These are phyloP conservation scores for Colletotrichum sp. DNA, from an alignment of 2,329 filamentous ascomycete genomes.

Conservation along the genomic window DNA sequence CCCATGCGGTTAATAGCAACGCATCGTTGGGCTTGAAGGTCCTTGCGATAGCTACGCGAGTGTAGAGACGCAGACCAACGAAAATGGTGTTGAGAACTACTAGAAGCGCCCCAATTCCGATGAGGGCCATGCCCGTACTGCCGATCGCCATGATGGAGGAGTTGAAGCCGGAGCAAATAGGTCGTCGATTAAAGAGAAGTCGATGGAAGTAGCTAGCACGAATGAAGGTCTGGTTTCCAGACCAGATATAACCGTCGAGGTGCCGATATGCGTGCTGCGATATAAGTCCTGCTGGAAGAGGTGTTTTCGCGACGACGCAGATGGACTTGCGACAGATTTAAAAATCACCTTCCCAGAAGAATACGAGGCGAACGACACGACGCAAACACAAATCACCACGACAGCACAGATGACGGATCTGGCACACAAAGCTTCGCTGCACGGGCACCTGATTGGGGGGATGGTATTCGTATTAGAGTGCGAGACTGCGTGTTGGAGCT, in stretches of 20 bases:
- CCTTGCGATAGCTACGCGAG: background rate
- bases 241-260: background rate
- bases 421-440: background rate
- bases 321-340: background rate
- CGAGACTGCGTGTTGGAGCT: background rate
- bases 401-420: background rate
- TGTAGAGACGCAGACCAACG: conserved; percentile 8
- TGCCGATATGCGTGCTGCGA: background rate
- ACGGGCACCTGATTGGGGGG: background rate
- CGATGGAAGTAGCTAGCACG: background rate
- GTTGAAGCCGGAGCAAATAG: background rate
- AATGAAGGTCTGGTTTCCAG: background rate
- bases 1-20: background rate
- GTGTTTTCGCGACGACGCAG: no score
- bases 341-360: background rate
- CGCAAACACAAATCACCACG: background rate
- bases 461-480: background rate
- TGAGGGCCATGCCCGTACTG: background rate
- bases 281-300: background rate
- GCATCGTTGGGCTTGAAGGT: background rate
- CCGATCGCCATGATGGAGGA: background rate
- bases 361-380: background rate
- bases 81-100: conserved; percentile 3
- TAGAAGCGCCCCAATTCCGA: background rate
- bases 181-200: background rate